These are phyloP conservation scores for Suhomyces sp. DNA, from an alignment of 805 yeast species.

Conservation along the genomic window DNA sequence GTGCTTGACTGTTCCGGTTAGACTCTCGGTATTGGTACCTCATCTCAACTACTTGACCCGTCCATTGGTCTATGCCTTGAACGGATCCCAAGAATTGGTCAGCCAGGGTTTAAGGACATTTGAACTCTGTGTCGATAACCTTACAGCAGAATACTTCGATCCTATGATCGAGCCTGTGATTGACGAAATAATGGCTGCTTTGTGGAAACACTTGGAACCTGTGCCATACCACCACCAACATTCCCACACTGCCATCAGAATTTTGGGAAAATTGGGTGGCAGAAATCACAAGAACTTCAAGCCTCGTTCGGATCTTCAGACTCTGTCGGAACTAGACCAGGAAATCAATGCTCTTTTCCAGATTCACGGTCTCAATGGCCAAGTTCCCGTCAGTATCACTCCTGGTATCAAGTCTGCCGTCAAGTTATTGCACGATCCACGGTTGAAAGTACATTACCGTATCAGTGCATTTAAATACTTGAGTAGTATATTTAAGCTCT, in stretches of 20 bases:
- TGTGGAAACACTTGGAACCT: constrained; percentile 89
- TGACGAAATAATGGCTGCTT: constrained; percentile 88
- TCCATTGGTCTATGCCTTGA: constrained; percentile 87
- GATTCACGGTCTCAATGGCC: constrained; percentile 61
- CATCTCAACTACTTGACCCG: constrained; percentile 84
- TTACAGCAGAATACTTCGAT: constrained; percentile 95
- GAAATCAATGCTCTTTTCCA: constrained; percentile 66
- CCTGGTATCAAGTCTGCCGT: constrained; percentile 82
- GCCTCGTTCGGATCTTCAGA: constrained; percentile 64
- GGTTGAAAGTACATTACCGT: constrained; percentile 63
- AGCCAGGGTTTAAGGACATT: constrained; percentile 93
- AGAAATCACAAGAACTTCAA: constrained; percentile 83
- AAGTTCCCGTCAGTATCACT: constrained; percentile 71
- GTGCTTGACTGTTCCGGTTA: constrained; percentile 93
- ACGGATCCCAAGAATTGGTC: constrained; percentile 86
- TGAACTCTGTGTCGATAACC: constrained; percentile 92
- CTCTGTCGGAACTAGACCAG: constrained; percentile 57
- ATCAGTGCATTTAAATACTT: constrained; percentile 76
- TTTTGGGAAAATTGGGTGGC: constrained; percentile 94
- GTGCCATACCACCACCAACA: constrained; percentile 93
- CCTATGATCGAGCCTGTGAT: constrained; percentile 96
- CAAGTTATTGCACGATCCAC: constrained; percentile 65
- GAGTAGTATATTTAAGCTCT: constrained; percentile 60
- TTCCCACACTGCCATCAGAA: constrained; percentile 89
- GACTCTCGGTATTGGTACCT: constrained; percentile 90